These are phyloP conservation scores for Coemansia sp. DNA, from an alignment of 192 early-diverging fungal species.

Conservation along the genomic window DNA sequence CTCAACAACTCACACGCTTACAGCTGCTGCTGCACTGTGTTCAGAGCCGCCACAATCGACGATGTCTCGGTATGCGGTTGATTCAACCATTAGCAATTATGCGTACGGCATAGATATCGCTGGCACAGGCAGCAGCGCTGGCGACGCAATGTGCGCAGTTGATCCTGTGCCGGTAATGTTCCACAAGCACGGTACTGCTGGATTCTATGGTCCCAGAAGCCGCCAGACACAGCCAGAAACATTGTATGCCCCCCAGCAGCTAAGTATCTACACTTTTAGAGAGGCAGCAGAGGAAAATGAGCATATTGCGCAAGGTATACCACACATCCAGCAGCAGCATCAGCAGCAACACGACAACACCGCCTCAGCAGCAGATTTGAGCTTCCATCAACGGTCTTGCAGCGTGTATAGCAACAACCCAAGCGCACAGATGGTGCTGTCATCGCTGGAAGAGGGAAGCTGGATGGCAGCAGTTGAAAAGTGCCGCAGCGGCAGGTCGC, in stretches of 20 bases:
- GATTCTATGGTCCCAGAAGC: not conserved
- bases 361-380: not conserved
- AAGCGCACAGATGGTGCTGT: slow-evolving; percentile 9
- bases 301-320: not conserved
- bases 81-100: not conserved
- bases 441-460: slow-evolving; percentile 24
- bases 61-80: not conserved
- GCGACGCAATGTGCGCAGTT: not conserved
- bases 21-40: not conserved
- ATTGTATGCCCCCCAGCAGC: slow-evolving; percentile 3
- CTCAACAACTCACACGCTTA: not conserved
- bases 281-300: not conserved
- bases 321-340: not conserved
- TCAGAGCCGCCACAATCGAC: not conserved
- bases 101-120: not conserved
- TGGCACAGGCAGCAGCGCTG: not conserved
- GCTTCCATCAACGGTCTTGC: not conserved
- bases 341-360: not conserved
- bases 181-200: not conserved
- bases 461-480: slow-evolving; percentile 25
- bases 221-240: no score
- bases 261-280: slow-evolving; percentile 25
- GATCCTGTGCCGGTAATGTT: not conserved
- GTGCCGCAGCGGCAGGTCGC: slow-evolving; percentile 12
- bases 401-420: slow-evolving; percentile 14